Percentiles rank a stretch among this genome's conserved stretches.
Conservation (phyloP, 1,139 yeast genomes). For the Kodamaea suecica region DNA sequence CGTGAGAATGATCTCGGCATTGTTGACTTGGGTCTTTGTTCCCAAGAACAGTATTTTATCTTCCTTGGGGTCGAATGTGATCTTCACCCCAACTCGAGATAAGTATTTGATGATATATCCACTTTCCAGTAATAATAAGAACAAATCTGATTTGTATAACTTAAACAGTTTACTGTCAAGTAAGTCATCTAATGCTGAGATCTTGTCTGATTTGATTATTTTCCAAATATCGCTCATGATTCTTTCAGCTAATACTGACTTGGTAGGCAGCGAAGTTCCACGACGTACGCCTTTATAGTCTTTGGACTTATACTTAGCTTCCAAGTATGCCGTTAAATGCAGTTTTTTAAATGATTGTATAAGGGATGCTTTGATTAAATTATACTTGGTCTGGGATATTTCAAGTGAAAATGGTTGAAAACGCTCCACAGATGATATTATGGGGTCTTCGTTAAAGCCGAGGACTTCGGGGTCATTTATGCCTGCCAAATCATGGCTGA, state of each 20-base stretch:
- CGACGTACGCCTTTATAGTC: constrained; percentile 6
- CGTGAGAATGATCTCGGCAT: constrained; percentile 32
- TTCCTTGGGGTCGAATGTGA: constrained; percentile 33
- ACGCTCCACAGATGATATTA: constrained; percentile 11
- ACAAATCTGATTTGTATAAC: constrained; percentile 43
- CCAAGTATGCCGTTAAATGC: constrained; percentile 13
- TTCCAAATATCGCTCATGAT: constrained; percentile 43
- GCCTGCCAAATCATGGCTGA: neutral
- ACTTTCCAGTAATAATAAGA: constrained; percentile 45
- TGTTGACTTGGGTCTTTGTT: constrained; percentile 31
- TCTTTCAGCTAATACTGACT: constrained; percentile 13
- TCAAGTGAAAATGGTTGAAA: constrained; percentile 11
- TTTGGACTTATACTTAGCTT: constrained; percentile 9
- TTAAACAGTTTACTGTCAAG: constrained; percentile 35
- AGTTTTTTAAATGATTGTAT: constrained; percentile 14
- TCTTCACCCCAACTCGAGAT: constrained; percentile 54
- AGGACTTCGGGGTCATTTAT: neutral
- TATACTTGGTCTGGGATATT: constrained; percentile 12
- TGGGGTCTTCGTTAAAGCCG: constrained; percentile 1
- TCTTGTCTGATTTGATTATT: constrained; percentile 25
- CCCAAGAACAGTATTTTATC: constrained; percentile 26
- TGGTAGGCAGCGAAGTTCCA: constrained; percentile 7
- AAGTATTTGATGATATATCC: constrained; percentile 49
- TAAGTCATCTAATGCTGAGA: constrained; percentile 37
- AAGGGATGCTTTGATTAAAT: constrained; percentile 13